Evolutionary conservation across 2,329 filamentous ascomycete species (phyloP).

Genomic region (Arthrinium phaeospermum): DNA sequence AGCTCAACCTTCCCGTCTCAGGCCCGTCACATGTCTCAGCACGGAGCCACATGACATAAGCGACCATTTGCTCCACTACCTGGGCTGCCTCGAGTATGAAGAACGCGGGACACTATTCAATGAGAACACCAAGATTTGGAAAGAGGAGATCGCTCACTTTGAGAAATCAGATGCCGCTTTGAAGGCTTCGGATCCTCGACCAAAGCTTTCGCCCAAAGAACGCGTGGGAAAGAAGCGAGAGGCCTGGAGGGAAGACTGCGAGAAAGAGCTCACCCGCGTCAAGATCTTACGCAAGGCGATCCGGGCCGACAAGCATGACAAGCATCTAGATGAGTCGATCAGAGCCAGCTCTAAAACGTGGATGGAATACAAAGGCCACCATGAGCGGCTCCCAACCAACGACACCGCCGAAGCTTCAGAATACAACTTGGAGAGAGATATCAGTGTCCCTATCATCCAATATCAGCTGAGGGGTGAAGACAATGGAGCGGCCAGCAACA

Average conservation of each 20-base stretch:
- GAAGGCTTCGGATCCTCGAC: too few species aligned
- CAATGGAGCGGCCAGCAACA: background rate
- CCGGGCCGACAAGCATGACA: conserved; percentile 24
- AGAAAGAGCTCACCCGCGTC: conserved; percentile 30
- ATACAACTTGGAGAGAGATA: conserved; percentile 31
- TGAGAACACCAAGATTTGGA: too few species aligned
- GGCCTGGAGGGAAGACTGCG: conserved; percentile 26
- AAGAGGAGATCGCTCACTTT: too few species aligned
- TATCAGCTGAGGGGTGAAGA: conserved; percentile 19
- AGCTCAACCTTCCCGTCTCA: too few species aligned
- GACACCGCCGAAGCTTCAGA: background rate
- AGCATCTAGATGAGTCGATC: conserved; percentile 26
- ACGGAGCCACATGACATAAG: too few species aligned
- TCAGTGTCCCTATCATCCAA: conserved; percentile 31
- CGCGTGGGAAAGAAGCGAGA: conserved; percentile 23
- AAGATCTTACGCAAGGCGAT: conserved; percentile 28
- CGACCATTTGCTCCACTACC: too few species aligned
- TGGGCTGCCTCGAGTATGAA: too few species aligned
- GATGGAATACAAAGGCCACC: background rate
- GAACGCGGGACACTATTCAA: too few species aligned
- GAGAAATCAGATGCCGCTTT: too few species aligned
- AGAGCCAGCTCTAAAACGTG: conserved; percentile 20
- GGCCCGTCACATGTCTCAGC: too few species aligned
- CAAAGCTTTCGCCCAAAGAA: too few species aligned
- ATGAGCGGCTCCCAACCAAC: background rate